Evolutionary conservation across 768 basidiomycete genomes (phyloP), one percentile per base, ranked within the genome.

Genomic region (Symmetrospora coprosmae): DNA sequence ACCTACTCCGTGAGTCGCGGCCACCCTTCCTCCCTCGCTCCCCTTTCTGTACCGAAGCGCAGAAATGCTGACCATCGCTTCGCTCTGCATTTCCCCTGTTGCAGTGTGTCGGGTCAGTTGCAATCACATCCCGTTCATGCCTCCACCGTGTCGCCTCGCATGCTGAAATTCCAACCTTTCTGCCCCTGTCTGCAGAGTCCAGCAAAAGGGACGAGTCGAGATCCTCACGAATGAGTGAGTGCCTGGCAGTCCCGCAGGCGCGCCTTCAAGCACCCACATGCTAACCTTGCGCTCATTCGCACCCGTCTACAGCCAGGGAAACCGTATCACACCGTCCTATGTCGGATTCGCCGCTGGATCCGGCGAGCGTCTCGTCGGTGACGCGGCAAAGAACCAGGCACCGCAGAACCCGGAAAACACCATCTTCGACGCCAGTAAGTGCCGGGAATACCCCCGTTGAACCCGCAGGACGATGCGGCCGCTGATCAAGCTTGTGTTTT

Each of bases 321-420:
- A 58, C 55, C 55, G 55, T 45, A 58, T 58, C 55, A 58, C 55
- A 19, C 55, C 55, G 21, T 58, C 87, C 5, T 58, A 61, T 60
- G 50, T 66, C 60, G 70, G 49, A 33, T 64, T 65, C 66, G 28
- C 66, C 2, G 43, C 53, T 47, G 19, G 43, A 13, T 30, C 47
- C 49, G 68, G 65, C 39, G 68, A 68, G 64, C 66, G 70, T 14
- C 66, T 77, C 71, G 86, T 99, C 69, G 92, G 94, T 69, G 92
- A 99, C 73, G 80, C 82, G 62, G 92, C 92, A 41, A 99, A 99
- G 77, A 97, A 99, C 71, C 89, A 30, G 88, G 82, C 76, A 83
- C 87, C 73, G 28, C 85, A 43, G 88, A 97, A 75, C 88, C 92
- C 19, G 68, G 79, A 66, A 61, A 97, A 97, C 76, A 94, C 90